A percentile compares a stretch with the other conserved stretches of the same genome.
Conservation (phyloP, 2,329 filamentous ascomycete species). For the Fusarium nematophilum region DNA sequence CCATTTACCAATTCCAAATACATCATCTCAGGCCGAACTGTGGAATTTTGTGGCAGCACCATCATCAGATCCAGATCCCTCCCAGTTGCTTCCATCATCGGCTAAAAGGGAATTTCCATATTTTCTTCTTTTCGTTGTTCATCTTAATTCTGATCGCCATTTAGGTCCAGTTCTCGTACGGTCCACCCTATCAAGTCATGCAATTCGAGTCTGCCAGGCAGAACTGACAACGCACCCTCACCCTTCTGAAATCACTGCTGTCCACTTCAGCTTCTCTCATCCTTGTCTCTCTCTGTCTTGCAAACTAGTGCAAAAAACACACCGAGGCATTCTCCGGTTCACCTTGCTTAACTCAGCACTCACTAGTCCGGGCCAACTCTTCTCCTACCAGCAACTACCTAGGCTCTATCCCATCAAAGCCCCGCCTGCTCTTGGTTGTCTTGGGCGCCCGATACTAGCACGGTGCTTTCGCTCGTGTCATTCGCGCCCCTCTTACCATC, state of each 20-base stretch:
- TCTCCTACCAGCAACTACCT: not conserved
- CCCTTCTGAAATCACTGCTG: not conserved
- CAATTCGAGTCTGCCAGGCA: not conserved
- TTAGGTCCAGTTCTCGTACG: not conserved
- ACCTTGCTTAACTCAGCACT: not conserved
- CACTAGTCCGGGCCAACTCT: not conserved
- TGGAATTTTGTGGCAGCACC: constrained; percentile 23
- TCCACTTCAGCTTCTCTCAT: not conserved
- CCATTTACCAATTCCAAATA: constrained; percentile 18
- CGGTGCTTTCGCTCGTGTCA: constrained; percentile 49
- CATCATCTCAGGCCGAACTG: not conserved
- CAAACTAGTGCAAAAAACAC: not conserved
- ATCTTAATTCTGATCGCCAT: constrained; percentile 6
- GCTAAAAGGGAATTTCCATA: constrained; percentile 5
- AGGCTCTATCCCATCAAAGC: no score
- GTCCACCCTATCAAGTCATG: constrained; percentile 3
- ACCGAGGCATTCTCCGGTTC: not conserved
- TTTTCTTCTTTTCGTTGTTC: not conserved
- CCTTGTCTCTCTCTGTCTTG: not conserved
- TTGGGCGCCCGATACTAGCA: constrained; percentile 50
- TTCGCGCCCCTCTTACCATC: constrained; percentile 33
- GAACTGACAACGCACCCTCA: not conserved
- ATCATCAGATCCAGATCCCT: constrained; percentile 23
- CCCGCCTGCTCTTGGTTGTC: no score
- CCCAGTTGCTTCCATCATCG: constrained; percentile 6